Conservation (phyloP, 306 rosid genomes). For the barrel medic (Medicago truncatula) region DNA sequence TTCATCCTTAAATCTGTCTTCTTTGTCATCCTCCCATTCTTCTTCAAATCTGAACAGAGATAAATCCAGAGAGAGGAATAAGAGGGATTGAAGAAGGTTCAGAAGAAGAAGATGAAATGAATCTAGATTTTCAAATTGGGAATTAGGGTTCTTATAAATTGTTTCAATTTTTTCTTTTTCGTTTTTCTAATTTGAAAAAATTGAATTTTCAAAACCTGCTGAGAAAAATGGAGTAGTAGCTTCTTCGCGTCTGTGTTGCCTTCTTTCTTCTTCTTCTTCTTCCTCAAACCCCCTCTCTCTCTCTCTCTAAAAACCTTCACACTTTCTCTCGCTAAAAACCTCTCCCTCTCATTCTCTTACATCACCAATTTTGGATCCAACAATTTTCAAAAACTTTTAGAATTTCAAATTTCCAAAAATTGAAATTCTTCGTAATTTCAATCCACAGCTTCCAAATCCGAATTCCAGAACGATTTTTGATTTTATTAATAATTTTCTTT, state of each 20-base stretch:
- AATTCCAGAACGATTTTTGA: conserved; percentile 53
- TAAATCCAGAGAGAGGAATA: too few relatives aligned
- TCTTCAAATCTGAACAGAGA: too few relatives aligned
- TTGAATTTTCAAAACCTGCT: conserved; percentile 95
- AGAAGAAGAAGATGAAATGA: too few relatives aligned
- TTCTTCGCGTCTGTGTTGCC: conserved; percentile 7
- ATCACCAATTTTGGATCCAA: conserved; percentile 32
- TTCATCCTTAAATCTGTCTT: too few relatives aligned
- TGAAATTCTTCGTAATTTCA: conserved; percentile 25
- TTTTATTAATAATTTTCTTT: conserved; percentile 12
- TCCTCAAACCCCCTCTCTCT: background rate
- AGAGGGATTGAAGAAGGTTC: too few relatives aligned
- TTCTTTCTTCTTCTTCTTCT: conserved; percentile 38
- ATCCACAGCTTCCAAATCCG: conserved; percentile 45
- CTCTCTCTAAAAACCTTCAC: conserved; percentile 25
- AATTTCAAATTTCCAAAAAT: background rate
- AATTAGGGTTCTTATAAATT: too few relatives aligned
- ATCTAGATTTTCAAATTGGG: too few relatives aligned
- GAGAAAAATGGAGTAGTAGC: conserved; percentile 81
- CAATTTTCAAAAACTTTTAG: background rate
- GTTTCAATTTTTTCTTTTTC: too few relatives aligned
- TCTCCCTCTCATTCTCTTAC: background rate
- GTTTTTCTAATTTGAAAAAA: conserved; percentile 40
- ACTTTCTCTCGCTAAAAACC: background rate
- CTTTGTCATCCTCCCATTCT: too few relatives aligned